Percentiles rank a stretch among this genome's conserved stretches.
Evolutionary conservation across 1,284 basidiomycete species (phyloP).

Genomic region (Puccinia hordei): DNA sequence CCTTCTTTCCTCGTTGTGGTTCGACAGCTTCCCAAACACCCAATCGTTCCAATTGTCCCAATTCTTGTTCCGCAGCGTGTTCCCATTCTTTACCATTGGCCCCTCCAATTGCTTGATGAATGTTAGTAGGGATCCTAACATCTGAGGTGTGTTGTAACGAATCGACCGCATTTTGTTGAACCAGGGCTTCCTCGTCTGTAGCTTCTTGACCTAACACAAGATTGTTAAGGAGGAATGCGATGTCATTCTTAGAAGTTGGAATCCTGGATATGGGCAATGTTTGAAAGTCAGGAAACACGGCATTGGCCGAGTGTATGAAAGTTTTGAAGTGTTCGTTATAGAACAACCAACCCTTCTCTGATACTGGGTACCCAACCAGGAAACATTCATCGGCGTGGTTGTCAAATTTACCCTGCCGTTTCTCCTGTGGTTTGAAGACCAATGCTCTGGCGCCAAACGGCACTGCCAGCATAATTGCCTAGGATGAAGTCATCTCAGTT

Average conservation of each 20-base stretch:
- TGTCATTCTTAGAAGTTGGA: neutral
- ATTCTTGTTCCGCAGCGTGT: neutral
- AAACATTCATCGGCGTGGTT: neutral
- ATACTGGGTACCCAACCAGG: neutral
- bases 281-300: neutral
- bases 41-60: neutral
- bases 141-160: neutral
- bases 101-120: neutral
- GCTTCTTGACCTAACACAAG: neutral
- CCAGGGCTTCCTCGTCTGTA: neutral
- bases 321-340: neutral
- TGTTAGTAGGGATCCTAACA: neutral
- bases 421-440: neutral
- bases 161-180: neutral
- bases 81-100: neutral
- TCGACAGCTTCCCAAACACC: slow-evolving; percentile 18
- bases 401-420: neutral
- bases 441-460: neutral
- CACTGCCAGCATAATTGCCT: no score
- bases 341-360: slow-evolving; percentile 34
- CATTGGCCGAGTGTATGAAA: neutral
- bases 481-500: no score
- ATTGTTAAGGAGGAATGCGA: slow-evolving; percentile 1
- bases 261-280: neutral
- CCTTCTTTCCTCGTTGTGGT: neutral